Evolutionary conservation across 2,329 filamentous ascomycete genomes (phyloP), one percentile per base, ranked within the genome.

Genomic region (Mycocentrospora acerina): DNA sequence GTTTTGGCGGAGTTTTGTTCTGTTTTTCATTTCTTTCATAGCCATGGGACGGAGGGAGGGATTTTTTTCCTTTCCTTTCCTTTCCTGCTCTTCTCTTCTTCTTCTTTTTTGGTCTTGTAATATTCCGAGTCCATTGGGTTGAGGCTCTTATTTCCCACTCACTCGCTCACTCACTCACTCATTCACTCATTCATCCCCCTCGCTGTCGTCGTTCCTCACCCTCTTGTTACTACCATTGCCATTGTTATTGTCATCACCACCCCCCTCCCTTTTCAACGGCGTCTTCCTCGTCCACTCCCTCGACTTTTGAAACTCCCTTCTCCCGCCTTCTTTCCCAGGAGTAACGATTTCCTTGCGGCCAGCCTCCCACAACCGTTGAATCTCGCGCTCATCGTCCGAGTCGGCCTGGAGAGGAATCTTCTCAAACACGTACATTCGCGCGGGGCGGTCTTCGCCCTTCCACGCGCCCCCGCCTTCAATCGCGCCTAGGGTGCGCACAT

Each of bases 401-500:
- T 56, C 52, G 11, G 47, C 51, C 24, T 50, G 59, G 3, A 55
- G 40, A 25, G 46, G 58, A 31, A 68, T 63, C 50, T 64, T 65
- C 44, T 69, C 62, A 55, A 75, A 75, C 2, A 74, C 62, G 60
- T 69, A 76, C 46, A 68, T 71, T 44, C 73, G 63, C 42, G 72
- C 71, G 24, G 63, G 62, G 29, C 74, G 58, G 27, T 73, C 69
- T 49, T 76, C 73, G 0, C 73, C 73, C 56, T 70, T 74, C 74
- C 74, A 76, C 19, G 56, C 71, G 0, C 70, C 71, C 0, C 70
- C 72, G 2, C 71, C 59, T 32, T 67, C 65, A 4, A 76, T 57
- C 24, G 67, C 81, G 2, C 87, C 87, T 42, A 89, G 64, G 4
- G 87, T 91, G 42, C 87, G 66, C 12, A 85, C 83, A 68, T 91